These are phyloP conservation scores for Rhizodiscina lignyota DNA, from an alignment of 495 filamentous ascomycete genomes.

Conservation along the genomic window DNA sequence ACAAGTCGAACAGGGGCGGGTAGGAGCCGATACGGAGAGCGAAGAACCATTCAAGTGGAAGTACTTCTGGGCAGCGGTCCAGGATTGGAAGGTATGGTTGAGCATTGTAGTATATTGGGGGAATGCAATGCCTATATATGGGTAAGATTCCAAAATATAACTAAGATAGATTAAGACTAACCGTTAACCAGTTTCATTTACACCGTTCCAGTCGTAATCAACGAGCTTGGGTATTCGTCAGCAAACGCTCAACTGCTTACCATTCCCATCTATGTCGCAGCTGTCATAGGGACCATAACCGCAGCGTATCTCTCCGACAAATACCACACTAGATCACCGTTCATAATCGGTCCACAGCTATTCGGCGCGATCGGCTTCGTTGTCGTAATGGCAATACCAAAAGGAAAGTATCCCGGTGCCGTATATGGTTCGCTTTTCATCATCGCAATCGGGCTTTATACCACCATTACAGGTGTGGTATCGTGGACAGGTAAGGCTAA, in stretches of 20 bases:
- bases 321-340: conserved; percentile 41
- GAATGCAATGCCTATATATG: conserved; percentile 51
- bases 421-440: conserved; percentile 64
- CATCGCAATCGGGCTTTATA: conserved; percentile 45
- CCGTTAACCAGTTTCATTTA: too few relatives aligned
- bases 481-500: too few relatives aligned
- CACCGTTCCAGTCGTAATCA: too few relatives aligned
- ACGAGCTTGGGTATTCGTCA: conserved; percentile 51
- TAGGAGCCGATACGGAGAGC: too few relatives aligned
- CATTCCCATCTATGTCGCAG: conserved; percentile 75
- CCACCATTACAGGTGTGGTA: conserved; percentile 47
- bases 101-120: conserved; percentile 28
- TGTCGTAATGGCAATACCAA: conserved; percentile 40
- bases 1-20: too few relatives aligned
- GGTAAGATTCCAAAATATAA: too few relatives aligned
- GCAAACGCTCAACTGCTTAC: conserved; percentile 65
- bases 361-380: conserved; percentile 44
- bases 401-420: conserved; percentile 37
- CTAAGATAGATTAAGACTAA: too few relatives aligned
- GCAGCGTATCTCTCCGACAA: conserved; percentile 44
- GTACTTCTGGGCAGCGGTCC: conserved; percentile 60
- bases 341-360: conserved; percentile 44
- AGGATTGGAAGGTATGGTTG: conserved; percentile 77
- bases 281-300: conserved; percentile 52
- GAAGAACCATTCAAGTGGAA: conserved; percentile 60